Evolutionary conservation across 139 green algal species (phyloP), one percentile per base, ranked within the genome.

Genomic region (Yamagishiella unicocca): DNA sequence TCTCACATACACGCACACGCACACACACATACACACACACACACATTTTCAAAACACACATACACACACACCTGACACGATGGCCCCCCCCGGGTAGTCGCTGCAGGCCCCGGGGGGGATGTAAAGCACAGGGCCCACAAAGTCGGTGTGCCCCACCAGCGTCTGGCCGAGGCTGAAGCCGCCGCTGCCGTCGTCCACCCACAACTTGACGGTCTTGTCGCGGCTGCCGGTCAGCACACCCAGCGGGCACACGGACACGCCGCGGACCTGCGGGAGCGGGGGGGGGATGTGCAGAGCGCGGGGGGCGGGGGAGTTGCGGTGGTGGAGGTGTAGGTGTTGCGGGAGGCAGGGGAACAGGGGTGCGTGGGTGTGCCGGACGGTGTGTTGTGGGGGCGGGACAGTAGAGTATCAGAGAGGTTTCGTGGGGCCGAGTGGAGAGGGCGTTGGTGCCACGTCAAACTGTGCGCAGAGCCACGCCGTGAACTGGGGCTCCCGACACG

Each of bases 131-230:
- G 96, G 72, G 2, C 90, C 91, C 5, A 99, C 97, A 84, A 95
- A 99, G 86, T 95, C 89, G 5, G 88, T 93, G 90, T 99, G 96
- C 0, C 97, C 97, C n/a, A 95, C 89, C 93, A 96, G 89, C 42
- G 80, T 77, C 33, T 87, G 64, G 21, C 33, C 42, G 2, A 92
- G 50, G 35, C 21, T 80, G 78, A 85, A 93, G 19, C 68, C 50
- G 40, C 45, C 64, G 68, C 2, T 40, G 40, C 70, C 70, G 70
- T 74, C 67, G 62, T 95, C 87, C 29, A 68, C 84, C 94, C 94
- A 97, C 2, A 95, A 37, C 70, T 90, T 94, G 45, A 95, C 85
- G 0, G 94, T 97, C 66, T 96, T 97, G 87, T 98, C 96, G 0
- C 96, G 78, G 5, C 95, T 98, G 7, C 38, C 87, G 0, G 96